A percentile compares a stretch with the other conserved stretches of the same genome.
These are phyloP conservation scores for Pelargonium myrrhifolium DNA, from an alignment of 441 rosid species.

Conservation along the genomic window DNA sequence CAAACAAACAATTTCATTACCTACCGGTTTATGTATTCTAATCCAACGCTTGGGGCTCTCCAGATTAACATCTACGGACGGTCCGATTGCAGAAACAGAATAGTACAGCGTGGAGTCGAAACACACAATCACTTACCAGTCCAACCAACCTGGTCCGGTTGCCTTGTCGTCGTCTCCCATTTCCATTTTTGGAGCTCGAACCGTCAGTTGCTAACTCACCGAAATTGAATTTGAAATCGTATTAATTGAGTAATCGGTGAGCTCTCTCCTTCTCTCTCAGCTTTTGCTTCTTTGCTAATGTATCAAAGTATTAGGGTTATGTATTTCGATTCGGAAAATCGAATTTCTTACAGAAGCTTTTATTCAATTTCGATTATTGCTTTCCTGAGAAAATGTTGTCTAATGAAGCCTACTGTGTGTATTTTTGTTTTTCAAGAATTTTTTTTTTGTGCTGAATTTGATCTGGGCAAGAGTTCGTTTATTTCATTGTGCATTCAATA, in stretches of 20 bases:
- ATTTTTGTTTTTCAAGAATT: not conserved
- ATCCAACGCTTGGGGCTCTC: not conserved
- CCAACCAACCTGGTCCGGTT: constrained; percentile 4
- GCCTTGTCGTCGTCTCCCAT: not conserved
- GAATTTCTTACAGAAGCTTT: not conserved
- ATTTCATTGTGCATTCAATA: not conserved
- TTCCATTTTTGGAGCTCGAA: constrained; percentile 2
- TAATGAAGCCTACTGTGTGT: not conserved
- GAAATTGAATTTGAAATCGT: not conserved
- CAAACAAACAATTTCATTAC: not conserved
- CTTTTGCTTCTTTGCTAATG: not conserved
- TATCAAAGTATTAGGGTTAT: not conserved
- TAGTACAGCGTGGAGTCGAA: not conserved
- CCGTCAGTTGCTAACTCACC: not conserved
- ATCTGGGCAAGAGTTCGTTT: not conserved
- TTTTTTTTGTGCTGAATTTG: not conserved
- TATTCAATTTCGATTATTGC: not conserved
- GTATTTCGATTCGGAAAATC: not conserved
- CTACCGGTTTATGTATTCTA: not conserved
- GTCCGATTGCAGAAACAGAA: not conserved
- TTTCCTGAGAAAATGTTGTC: not conserved
- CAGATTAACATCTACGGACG: not conserved
- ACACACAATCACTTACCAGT: not conserved
- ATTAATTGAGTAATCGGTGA: constrained; percentile 1
- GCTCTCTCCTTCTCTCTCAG: not conserved